Evolutionary conservation across 768 basidiomycete species (phyloP), one percentile per base, ranked within the genome.

Genomic region (Lentinula aciculospora): DNA sequence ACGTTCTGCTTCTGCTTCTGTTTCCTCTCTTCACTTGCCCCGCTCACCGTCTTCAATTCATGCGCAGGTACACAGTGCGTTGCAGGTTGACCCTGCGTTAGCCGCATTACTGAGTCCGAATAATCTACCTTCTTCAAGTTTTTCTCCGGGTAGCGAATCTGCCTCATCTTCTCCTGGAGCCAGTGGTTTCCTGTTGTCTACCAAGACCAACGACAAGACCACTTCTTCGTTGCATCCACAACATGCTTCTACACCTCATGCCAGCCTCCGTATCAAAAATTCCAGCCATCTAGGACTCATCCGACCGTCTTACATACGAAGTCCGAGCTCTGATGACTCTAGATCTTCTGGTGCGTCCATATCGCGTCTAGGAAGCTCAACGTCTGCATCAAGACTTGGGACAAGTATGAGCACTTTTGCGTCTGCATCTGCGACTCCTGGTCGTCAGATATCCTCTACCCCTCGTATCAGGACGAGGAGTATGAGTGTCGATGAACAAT

Each of bases 401-500:
- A 42, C 21, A 2, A 56, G 42, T 19, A 8, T 56, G n/a, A 19
- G 12, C n/a, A 13, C 29, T 28, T 56, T 21, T 34, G 37, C 37
- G 8, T 54, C 25, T 25, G 17, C 28, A 17, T 31, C 32, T 25
- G 32, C 4, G n/a, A n/a, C n/a, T n/a, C n/a, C n/a, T 8, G 23
- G 32, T 8, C 29, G 29, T 9, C 31, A 29, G 34, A 29, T 9
- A 50, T 40, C 36, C 3, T 36, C 25, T 25, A 13, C 2, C 5
- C 27, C 46, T 17, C 32, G 51, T 25, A 39, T 17, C 6, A 36
- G 51, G 21, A 53, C 34, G 28, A 23, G 51, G 25, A 53, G 51
- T 53, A 37, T 53, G 51, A 53, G 51, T n/a, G 51, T 53, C 8
- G 51, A 53, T 40, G 51, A 39, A 36, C 46, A 47, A 19, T 31